Base-by-base conservation (phyloP, 352 stramenopile genomes). In the Pythium rishiriense region DNA sequence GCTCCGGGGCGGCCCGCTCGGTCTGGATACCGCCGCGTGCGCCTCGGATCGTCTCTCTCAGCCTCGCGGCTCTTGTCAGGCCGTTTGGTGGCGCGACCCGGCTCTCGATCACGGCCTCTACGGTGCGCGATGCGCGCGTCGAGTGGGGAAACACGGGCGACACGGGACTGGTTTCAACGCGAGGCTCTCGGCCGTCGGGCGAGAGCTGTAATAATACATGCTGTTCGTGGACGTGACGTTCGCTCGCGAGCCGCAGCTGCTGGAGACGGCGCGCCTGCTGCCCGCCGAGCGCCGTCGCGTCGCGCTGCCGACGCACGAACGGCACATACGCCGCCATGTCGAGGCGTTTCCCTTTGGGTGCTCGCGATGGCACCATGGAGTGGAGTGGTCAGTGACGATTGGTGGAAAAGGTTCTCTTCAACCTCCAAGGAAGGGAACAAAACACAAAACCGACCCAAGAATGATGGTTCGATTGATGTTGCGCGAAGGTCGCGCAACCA, bases 201-300 rank as follows among this genome's bases (percentile, higher is more conserved):
- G 50, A 54, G 42, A 21, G 21, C 45, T 65, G 53, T 15, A 82
- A 55, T n/a, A n/a, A n/a, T n/a, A n/a, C n/a, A 60, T 90, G 81
- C 25, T 52, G 46, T 22, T 68, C 55, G 8, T 72, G 66, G 19
- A 88, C 73, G 24, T 73, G 56, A 3, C 68, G 62, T 35, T 85
- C 77, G 25, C 43, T 75, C 3, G 48, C 68, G 1, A 68, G 49
- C 26, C 80, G 78, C n/a, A 88, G 58, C 22, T 76, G 60, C 10
- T 75, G 77, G 49, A 90, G 63, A n/a, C 64, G 70, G 37, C 65
- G 66, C n/a, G 75, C 47, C 29, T 90, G 81, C 58, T 85, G 81
- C 11, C 69, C 64, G 10, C 79, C 81, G 1, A 90, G 70, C 41
- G 62, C 66, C 26, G 62, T 58, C 17, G 28, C 52, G n/a, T 64